A percentile compares a stretch with the other conserved stretches of the same genome.
phyloP scores from a whole-genome alignment of 768 basidiomycete species.

The Boletus coccyginus region DNA sequence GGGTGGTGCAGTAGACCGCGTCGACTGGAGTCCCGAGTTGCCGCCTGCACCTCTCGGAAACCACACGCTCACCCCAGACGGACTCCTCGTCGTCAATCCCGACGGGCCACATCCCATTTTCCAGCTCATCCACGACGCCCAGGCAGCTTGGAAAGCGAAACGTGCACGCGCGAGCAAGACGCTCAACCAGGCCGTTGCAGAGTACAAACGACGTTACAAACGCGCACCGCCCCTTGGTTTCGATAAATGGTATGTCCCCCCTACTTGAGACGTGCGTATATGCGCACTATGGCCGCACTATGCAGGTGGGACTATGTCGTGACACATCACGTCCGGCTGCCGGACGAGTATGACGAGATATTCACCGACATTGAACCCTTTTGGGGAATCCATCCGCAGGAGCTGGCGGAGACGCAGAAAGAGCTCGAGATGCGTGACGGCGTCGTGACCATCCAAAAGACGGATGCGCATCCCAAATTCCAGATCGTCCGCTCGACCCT shows the following conservation, averaged over 20 bases:
- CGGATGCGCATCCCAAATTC: not conserved
- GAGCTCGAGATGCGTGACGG: conserved; percentile 15
- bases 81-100: conserved; percentile 35
- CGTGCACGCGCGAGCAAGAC: conserved; percentile 34
- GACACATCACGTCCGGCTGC: conserved; percentile 37
- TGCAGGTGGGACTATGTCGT: conserved; percentile 42
- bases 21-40: not conserved
- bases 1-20: no score
- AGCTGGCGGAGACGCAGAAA: conserved; percentile 19
- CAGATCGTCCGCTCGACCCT: conserved; percentile 17
- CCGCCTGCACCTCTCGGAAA: not conserved
- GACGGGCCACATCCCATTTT: conserved; percentile 43
- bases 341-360: conserved; percentile 50
- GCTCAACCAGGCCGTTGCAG: conserved; percentile 35
- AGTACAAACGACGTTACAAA: conserved; percentile 37
- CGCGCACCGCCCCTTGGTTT: conserved; percentile 41
- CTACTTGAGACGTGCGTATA: no score
- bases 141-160: conserved; percentile 37
- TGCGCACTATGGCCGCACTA: not conserved
- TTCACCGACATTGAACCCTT: conserved; percentile 35
- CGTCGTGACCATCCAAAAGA: conserved; percentile 28
- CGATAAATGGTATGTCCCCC: conserved; percentile 37
- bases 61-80: conserved; percentile 26
- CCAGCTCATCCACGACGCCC: conserved; percentile 37
- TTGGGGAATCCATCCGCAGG: conserved; percentile 35